Conservation (phyloP, 1,139 yeast genomes). For the Debaryomycetaceae sp. region DNA sequence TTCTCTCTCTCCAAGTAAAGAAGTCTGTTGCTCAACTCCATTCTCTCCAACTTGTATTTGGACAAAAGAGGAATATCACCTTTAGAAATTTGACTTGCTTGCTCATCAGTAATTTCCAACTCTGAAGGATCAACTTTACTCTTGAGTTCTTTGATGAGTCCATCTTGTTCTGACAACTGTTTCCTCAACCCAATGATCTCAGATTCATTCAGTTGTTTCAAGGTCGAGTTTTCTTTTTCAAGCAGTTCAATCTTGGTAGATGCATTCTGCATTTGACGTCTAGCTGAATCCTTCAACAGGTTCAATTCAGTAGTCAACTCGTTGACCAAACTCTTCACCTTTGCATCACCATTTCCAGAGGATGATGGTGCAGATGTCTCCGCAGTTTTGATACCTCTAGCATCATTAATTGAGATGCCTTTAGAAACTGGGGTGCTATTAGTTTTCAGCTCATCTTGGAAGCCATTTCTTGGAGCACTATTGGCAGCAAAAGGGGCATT, state of each 20-base stretch:
- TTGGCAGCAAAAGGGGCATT: conserved; percentile 11
- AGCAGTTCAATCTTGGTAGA: conserved; percentile 46
- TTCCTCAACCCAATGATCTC: conserved; percentile 17
- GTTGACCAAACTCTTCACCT: conserved; percentile 33
- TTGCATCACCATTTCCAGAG: conserved; percentile 17
- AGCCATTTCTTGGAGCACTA: conserved; percentile 10
- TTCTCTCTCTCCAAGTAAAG: conserved; percentile 50
- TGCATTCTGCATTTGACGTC: conserved; percentile 51
- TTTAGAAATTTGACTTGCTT: conserved; percentile 5
- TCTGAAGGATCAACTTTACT: conserved; percentile 31
- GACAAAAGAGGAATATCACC: conserved; percentile 26
- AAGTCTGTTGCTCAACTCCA: conserved; percentile 45
- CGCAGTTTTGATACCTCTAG: background rate
- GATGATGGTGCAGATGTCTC: conserved; percentile 1
- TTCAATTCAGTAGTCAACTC: conserved; percentile 48
- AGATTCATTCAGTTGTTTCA: conserved; percentile 18
- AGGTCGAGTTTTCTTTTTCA: conserved; percentile 39
- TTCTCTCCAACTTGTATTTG: conserved; percentile 37
- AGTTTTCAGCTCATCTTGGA: background rate
- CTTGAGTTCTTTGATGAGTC: conserved; percentile 34
- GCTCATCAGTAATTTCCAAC: conserved; percentile 20
- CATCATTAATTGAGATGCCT: background rate
- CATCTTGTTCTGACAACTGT: conserved; percentile 32
- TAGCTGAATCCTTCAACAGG: conserved; percentile 44
- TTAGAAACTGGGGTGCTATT: conserved; percentile 1